Evolutionary conservation across 148 eudicot genomes (phyloP), one percentile per base, ranked within the genome.

Genomic region (Salicornia ramosissima): DNA sequence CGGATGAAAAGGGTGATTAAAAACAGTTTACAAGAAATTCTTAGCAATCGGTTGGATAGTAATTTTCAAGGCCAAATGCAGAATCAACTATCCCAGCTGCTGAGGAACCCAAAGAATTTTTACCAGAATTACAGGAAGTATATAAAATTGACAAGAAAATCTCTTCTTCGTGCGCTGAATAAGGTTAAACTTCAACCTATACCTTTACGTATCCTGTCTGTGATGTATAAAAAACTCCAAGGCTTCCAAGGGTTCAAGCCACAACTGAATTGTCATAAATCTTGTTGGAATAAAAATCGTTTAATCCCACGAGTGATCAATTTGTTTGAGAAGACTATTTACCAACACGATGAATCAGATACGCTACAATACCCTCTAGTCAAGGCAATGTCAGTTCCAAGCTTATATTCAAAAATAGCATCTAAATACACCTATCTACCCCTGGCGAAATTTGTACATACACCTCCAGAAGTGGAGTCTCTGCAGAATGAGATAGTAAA

Each of bases 351-450:
- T 31, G 82, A 85, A 43, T 61, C 55, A 28, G 83, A 75, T 78
- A 81, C 76, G 61, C 78, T 84, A 39, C 90, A 33, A 45, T 84
- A 81, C 71, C 80, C 86, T 28, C 76, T 93, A 51, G 81, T 72
- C 45, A 84, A 84, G 78, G 94, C 96, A 63, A 72, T 90, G 85
- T 84, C 81, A 55, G 83, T 90, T 69, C 92, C 87, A 22, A 50
- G 75, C 64, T 84, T 92, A 73, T 75, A 75, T 1, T 47, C 72
- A 19, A 86, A 71, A 67, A 71, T 83, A 57, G 65, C 49, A 53
- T 51, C 67, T 46, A 75, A 79, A 4, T 70, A 72, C 52, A 65
- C 68, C 60, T 61, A 79, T 67, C 70, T 65, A 7, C 68, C 34
- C 50, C 19, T 49, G 65, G 39, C 52, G 18, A 78, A 74, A 29